Evolutionary conservation across 225 moss, liverwort and hornwort genomes (phyloP), one percentile per base, ranked within the genome.

Genomic region (Pseudisothecium myosuroides): DNA sequence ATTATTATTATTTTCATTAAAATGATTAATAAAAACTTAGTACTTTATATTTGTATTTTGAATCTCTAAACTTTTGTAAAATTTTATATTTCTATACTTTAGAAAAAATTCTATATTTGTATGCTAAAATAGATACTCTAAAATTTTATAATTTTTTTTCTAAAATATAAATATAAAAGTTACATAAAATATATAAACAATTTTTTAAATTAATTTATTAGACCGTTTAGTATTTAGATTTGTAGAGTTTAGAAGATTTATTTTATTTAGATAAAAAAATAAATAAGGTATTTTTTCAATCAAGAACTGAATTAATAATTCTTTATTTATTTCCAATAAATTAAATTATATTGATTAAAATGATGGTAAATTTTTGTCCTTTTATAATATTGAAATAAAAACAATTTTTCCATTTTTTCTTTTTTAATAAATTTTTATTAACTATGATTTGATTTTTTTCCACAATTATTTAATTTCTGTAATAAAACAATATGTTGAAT

Each of bases 371-470:
- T 24, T 7, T 15, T 23, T 4, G 23, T 7, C 16, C 15, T 3
- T 41, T 72, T 27, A 39, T 23, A 39, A 14, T 14, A 72, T 43
- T 72, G 3, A 72, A 43, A 72, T 10, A 2, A 16, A 72, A 15
- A 3, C 0, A 3, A 0, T 2, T 14, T 27, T 41, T 28, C 5
- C 4, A 22, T 39, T 41, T 24, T 41, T 24, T 8, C 5, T 1
- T 23, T 14, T 68, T n/a, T n/a, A n/a, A n/a, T n/a, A n/a, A n/a
- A n/a, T 19, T 2, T 41, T 69, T 26, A 39, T n/a, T 15, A 71
- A 39, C 4, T 39, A 45, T 45, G 6, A 28, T 43, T 43, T 24
- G 14, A 14, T n/a, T 45, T 73, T 29, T 17, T 72, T 10, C 3
- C 1, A 11, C 6, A 45, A 10, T 29, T 28, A 45, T 29, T 17